A percentile compares a stretch with the other conserved stretches of the same genome.
Conservation (phyloP, 139 green algal species). For the Ostreobium quekettii region DNA sequence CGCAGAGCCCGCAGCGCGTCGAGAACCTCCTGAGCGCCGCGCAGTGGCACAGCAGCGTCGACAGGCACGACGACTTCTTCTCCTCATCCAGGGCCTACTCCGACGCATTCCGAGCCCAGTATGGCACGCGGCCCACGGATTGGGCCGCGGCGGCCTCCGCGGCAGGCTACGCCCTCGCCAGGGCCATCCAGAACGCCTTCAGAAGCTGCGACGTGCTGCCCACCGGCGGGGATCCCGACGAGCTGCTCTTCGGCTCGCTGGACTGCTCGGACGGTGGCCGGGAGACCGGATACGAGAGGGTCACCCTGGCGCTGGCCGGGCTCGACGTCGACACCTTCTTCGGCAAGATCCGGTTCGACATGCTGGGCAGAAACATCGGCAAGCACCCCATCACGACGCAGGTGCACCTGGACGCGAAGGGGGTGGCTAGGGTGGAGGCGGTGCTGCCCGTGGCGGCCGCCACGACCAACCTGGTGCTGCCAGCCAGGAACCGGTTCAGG, state of each 20-base stretch:
- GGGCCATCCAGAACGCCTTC: conserved; percentile 9
- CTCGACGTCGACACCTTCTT: background rate
- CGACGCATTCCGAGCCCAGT: background rate
- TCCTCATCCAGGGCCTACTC: background rate
- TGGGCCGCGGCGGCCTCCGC: conserved; percentile 4
- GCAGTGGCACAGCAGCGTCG: conserved; percentile 9
- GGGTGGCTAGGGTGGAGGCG: background rate
- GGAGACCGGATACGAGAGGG: too few relatives aligned
- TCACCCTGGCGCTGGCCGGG: background rate
- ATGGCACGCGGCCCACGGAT: background rate
- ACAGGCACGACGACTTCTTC: conserved; percentile 3
- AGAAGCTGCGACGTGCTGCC: background rate
- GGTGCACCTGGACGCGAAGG: background rate
- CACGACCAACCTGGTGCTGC: background rate
- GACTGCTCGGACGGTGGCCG: too few relatives aligned
- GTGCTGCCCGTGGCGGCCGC: conserved; percentile 7
- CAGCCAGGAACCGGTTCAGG: conserved; percentile 8
- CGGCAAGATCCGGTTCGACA: conserved; percentile 7
- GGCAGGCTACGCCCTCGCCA: background rate
- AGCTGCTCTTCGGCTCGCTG: background rate
- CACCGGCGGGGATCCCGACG: background rate
- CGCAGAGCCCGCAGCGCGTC: background rate
- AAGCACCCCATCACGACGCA: conserved; percentile 7
- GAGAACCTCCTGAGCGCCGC: conserved; percentile 5
- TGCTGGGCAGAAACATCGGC: background rate